These are phyloP conservation scores for Scedosporium boydii DNA, from an alignment of 2,329 filamentous ascomycete species.

Conservation along the genomic window DNA sequence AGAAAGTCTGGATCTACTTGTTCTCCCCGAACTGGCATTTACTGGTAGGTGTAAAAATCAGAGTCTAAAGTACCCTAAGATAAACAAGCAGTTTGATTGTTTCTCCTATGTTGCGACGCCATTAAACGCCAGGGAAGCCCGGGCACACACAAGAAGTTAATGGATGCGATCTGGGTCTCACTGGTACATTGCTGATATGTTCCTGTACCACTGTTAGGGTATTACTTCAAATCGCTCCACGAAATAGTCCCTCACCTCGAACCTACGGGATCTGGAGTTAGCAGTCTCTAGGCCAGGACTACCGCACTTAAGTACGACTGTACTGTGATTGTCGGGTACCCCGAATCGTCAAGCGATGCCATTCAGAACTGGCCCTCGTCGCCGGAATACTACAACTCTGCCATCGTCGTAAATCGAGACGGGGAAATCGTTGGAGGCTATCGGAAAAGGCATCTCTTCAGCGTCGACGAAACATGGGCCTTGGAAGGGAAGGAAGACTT, in stretches of 20 bases:
- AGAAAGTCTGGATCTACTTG: constrained; percentile 51
- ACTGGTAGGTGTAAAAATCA: not conserved
- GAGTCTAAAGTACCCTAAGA: too few species aligned
- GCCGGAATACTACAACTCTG: constrained; percentile 32
- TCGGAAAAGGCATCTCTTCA: constrained; percentile 44
- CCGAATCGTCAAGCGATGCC: constrained; percentile 37
- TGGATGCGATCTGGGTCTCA: not conserved
- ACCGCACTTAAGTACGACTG: constrained; percentile 51
- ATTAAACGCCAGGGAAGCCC: too few species aligned
- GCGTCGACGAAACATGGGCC: constrained; percentile 54
- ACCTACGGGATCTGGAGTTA: constrained; percentile 48
- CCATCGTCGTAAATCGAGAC: constrained; percentile 35
- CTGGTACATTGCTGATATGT: not conserved
- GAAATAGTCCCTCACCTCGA: constrained; percentile 57
- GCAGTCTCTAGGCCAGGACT: constrained; percentile 54
- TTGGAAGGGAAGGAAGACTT: constrained; percentile 42
- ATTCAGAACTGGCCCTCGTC: not conserved
- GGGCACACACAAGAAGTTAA: not conserved
- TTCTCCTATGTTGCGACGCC: too few species aligned
- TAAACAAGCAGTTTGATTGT: too few species aligned
- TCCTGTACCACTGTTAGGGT: constrained; percentile 32
- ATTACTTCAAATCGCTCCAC: constrained; percentile 56
- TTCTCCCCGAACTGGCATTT: constrained; percentile 61
- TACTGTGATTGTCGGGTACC: constrained; percentile 57
- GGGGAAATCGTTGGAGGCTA: constrained; percentile 44